Percentiles rank a stretch among this genome's conserved stretches.
phyloP scores from a whole-genome alignment of 2,329 filamentous ascomycete genomes.

The Ilyonectria robusta region DNA sequence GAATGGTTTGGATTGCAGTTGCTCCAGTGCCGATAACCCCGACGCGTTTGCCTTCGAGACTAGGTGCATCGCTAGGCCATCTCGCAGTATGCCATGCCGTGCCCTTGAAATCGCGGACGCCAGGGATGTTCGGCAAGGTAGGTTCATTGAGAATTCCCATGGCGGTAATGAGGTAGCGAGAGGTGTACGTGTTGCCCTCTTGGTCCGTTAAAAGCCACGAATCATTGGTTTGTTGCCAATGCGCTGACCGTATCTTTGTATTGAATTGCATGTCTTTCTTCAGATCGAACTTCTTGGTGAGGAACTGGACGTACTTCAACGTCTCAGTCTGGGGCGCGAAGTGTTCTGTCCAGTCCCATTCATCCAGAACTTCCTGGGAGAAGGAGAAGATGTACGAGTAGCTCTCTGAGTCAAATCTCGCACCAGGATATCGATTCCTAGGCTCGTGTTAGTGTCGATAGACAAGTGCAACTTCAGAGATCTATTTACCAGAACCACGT shows the following conservation, averaged over 20 bases:
- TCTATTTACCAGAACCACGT: constrained; percentile 60
- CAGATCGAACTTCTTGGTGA: constrained; percentile 41
- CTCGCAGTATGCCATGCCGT: constrained; percentile 31
- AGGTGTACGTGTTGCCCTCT: constrained; percentile 40
- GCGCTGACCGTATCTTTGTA: constrained; percentile 52
- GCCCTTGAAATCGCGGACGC: constrained; percentile 38
- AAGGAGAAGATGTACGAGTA: constrained; percentile 61
- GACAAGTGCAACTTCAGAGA: not conserved
- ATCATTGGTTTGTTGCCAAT: constrained; percentile 49
- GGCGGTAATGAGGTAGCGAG: constrained; percentile 46
- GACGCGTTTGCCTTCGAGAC: constrained; percentile 27
- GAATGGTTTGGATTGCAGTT: constrained; percentile 34
- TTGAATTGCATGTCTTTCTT: constrained; percentile 57
- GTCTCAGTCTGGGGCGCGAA: constrained; percentile 48
- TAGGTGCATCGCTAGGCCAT: constrained; percentile 24
- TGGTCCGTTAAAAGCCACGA: constrained; percentile 51
- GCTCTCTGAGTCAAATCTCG: constrained; percentile 55
- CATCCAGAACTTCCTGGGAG: constrained; percentile 55
- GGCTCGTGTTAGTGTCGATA: not conserved
- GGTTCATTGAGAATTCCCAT: constrained; percentile 51
- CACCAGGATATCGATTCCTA: constrained; percentile 58
- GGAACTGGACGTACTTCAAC: constrained; percentile 24
- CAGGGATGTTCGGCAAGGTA: constrained; percentile 52
- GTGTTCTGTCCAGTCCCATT: constrained; percentile 58
- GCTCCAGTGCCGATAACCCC: constrained; percentile 32